Conservation (phyloP, 2,329 filamentous ascomycete species). For the Diaporthe velutina region DNA sequence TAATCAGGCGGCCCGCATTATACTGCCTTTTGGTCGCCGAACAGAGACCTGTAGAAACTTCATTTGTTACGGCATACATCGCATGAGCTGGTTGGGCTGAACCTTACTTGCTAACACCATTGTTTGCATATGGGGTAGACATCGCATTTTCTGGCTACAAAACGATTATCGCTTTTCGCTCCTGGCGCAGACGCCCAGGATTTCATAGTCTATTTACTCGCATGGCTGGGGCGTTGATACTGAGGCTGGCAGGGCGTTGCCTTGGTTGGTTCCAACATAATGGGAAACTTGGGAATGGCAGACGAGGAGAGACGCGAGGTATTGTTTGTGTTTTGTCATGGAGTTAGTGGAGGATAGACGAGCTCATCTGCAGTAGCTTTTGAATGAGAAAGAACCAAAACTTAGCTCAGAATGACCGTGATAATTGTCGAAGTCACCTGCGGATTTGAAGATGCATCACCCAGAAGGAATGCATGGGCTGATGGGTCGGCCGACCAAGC, state of each 20-base stretch:
- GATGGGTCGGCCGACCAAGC: background rate
- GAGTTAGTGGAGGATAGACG: constrained; percentile 29
- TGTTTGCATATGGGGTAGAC: constrained; percentile 36
- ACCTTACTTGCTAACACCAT: constrained; percentile 22
- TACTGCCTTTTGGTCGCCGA: constrained; percentile 3
- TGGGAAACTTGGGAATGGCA: constrained; percentile 20
- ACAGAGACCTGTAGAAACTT: constrained; percentile 9
- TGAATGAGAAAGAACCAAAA: constrained; percentile 21
- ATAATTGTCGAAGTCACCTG: background rate
- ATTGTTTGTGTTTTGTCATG: constrained; percentile 21
- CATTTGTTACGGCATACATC: constrained; percentile 35
- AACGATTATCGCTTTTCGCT: constrained; percentile 31
- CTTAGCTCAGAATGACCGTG: background rate
- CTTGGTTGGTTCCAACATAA: constrained; percentile 25
- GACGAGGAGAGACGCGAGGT: constrained; percentile 4
- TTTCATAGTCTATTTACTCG: constrained; percentile 31
- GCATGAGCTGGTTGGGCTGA: constrained; percentile 33
- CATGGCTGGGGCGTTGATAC: constrained; percentile 39
- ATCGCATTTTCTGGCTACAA: constrained; percentile 37
- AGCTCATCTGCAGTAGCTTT: constrained; percentile 26
- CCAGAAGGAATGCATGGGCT: background rate
- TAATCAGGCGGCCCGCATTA: constrained; percentile 14
- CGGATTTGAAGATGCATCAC: background rate
- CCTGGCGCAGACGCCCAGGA: constrained; percentile 17
- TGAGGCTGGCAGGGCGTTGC: constrained; percentile 26